A percentile compares a stretch with the other conserved stretches of the same genome.
Conservation (phyloP, 345 rosid species). For the Draba incana region DNA sequence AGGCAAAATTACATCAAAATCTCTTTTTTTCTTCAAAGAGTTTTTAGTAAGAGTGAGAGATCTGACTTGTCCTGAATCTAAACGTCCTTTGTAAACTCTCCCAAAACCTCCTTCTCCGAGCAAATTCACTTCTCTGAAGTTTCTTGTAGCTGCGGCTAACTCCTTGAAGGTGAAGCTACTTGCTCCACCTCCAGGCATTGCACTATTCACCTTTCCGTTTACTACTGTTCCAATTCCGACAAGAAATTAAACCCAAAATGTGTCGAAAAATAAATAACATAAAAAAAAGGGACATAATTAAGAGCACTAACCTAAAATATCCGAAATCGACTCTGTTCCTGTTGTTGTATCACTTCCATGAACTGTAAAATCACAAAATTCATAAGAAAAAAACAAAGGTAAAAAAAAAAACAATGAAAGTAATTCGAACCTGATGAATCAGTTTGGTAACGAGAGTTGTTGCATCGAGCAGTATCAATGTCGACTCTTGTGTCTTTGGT, state of each 20-base stretch:
- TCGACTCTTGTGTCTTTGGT: conserved; percentile 67
- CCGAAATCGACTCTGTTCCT: conserved; percentile 39
- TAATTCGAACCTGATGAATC: conserved; percentile 55
- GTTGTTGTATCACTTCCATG: conserved; percentile 43
- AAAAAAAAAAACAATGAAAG: background rate
- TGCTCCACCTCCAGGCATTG: conserved; percentile 56
- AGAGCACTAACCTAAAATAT: conserved; percentile 37
- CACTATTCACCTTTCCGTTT: conserved; percentile 42
- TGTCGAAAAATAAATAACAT: background rate
- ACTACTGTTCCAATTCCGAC: conserved; percentile 44
- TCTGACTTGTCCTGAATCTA: conserved; percentile 78
- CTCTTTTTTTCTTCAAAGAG: background rate
- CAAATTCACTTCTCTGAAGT: conserved; percentile 76
- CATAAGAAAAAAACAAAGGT: background rate
- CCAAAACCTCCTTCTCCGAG: conserved; percentile 98
- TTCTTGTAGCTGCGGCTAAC: conserved; percentile 71
- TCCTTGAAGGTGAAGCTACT: conserved; percentile 84
- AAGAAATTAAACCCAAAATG: background rate
- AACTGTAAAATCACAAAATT: conserved; percentile 39
- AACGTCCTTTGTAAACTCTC: conserved; percentile 83
- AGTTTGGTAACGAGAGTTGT: conserved; percentile 42
- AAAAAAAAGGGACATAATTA: background rate
- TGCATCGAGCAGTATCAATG: conserved; percentile 61
- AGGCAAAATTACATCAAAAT: conserved; percentile 17
- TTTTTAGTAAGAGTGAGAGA: background rate